Evolutionary conservation across 2,329 filamentous ascomycete species (phyloP), one percentile per base, ranked within the genome.

Genomic region (Nemania sp.): DNA sequence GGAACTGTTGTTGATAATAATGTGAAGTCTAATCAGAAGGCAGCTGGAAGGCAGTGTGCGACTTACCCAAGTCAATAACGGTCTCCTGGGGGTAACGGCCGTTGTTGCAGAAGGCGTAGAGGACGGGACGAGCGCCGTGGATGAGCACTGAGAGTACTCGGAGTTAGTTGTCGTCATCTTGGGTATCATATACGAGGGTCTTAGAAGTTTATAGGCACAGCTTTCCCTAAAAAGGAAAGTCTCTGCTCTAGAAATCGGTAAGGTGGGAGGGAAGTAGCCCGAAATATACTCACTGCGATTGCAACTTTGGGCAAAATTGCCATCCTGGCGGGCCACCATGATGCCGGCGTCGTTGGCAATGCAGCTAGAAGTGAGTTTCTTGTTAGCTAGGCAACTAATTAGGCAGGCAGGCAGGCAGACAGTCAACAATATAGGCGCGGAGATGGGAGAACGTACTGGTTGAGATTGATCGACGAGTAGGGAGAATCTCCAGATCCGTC

Each of bases 331-430:
- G 38, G 52, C 62, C 15, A 18, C 61, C 56, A 70, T 57, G n/a
- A 22, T 13, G 45, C 68, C 65, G 32, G 41, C 24, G 58, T 63
- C 27, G 62, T 70, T 70, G 53, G 62, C 57, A 57, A 70, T 68
- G 41, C 66, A 70, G 43, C 66, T 68, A 15, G 32, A 24, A 35
- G 20, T 38, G 22, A 26, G 15, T 49, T 11, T 4, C 45, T 22
- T 2, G 45, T 52, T 52, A n/a, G 38, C 38, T 13, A 24, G 22
- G 18, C 18, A 4, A 22, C 13, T 10, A 24, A 2, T 24, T 13
- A 24, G 20, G 7, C 5, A 22, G 43, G 15, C 7, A 22, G 43
- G 20, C 2, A 47, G 15, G 53, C 0, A 24, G 7, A 6, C 0
- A 27, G 45, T n/a, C 5, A 41, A 41, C 38, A 15, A 1, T 18